Percentiles rank a stretch among this genome's conserved stretches.
phyloP scores from a whole-genome alignment of 1,284 basidiomycete genomes.

The Bondarzewia mesenterica region DNA sequence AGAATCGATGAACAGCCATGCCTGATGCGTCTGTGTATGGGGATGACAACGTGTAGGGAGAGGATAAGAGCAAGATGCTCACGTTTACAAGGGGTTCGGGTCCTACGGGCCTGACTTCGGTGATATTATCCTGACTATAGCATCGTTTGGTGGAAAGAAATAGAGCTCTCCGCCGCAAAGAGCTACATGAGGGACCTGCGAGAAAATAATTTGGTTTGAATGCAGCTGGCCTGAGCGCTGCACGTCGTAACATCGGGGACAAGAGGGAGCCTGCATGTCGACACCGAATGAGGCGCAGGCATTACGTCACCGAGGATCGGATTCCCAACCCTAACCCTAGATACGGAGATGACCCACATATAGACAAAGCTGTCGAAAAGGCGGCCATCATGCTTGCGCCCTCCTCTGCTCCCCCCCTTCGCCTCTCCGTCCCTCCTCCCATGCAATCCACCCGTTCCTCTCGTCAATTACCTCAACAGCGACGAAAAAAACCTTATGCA shows the following conservation, averaged over 20 bases:
- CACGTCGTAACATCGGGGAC: neutral
- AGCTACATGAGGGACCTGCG: too few species aligned
- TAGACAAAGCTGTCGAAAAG: neutral
- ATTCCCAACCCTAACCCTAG: neutral
- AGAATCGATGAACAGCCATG: conserved; percentile 46
- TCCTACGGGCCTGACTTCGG: neutral
- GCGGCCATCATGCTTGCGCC: neutral
- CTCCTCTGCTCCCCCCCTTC: neutral
- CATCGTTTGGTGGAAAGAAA: too few species aligned
- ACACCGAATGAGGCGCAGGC: neutral
- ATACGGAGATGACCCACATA: neutral
- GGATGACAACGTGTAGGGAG: neutral
- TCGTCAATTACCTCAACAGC: neutral
- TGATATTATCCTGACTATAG: neutral
- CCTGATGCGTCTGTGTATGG: conserved; percentile 23
- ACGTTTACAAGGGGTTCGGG: neutral
- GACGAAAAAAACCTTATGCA: conserved; percentile 1
- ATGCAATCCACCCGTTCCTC: conserved; percentile 1
- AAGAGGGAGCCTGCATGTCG: neutral
- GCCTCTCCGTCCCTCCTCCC: neutral
- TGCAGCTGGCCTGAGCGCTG: too few species aligned
- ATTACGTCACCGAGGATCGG: neutral
- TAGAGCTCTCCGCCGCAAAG: too few species aligned
- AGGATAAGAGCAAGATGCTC: neutral
- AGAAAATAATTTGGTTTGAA: too few species aligned